These are phyloP conservation scores for Candida tetrigidarum DNA, from an alignment of 1,139 yeast species.

Conservation along the genomic window DNA sequence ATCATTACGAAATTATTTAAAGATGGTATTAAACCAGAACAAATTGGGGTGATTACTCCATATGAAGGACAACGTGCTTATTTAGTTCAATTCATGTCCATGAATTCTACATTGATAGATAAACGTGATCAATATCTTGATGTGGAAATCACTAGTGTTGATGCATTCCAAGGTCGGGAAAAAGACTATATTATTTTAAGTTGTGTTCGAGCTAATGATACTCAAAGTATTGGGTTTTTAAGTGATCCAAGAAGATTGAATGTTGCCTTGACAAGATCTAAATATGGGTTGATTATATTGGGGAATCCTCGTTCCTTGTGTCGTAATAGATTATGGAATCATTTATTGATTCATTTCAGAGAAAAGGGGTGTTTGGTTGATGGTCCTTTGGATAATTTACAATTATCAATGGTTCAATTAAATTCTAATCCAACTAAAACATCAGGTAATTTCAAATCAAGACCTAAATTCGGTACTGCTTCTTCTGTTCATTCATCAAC, in stretches of 20 bases:
- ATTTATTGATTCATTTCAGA: conserved; percentile 74
- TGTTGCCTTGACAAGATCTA: conserved; percentile 92
- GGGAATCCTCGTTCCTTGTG: conserved; percentile 87
- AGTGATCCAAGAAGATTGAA: conserved; percentile 90
- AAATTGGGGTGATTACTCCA: conserved; percentile 93
- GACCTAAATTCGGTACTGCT: conserved; percentile 16
- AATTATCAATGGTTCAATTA: conserved; percentile 70
- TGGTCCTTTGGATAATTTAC: conserved; percentile 85
- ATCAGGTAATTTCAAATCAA: conserved; percentile 1
- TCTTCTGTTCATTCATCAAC: conserved; percentile 16
- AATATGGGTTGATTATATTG: conserved; percentile 77
- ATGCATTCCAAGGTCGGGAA: conserved; percentile 96
- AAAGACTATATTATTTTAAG: conserved; percentile 88
- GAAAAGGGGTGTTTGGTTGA: conserved; percentile 90
- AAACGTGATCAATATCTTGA: conserved; percentile 62
- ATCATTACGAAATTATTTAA: conserved; percentile 72
- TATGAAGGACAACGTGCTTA: conserved; percentile 94
- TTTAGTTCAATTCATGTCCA: conserved; percentile 75
- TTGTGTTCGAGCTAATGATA: conserved; percentile 91
- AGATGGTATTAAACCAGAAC: conserved; percentile 80
- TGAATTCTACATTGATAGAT: conserved; percentile 68
- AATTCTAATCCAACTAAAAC: conserved; percentile 12
- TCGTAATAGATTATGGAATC: conserved; percentile 78
- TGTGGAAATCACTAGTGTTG: conserved; percentile 91
- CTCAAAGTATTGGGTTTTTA: conserved; percentile 82